phyloP scores from a whole-genome alignment of 192 early-diverging fungal genomes.

The Linnemannia elongata region DNA sequence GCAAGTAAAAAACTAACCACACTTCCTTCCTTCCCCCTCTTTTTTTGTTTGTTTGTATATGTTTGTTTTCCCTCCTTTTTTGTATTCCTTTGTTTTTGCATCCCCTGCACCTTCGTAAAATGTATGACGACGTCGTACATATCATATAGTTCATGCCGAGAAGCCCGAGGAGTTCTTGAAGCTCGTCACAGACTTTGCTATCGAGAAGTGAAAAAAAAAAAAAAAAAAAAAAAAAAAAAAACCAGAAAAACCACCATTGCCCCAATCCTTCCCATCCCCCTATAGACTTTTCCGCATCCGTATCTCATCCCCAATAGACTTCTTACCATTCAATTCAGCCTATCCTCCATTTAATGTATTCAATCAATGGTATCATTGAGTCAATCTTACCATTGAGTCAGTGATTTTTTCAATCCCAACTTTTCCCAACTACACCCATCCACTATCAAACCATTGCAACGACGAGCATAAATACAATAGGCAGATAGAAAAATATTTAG shows the following conservation, averaged over 20 bases:
- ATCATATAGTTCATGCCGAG: conserved; percentile 73
- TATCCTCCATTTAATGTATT: no score
- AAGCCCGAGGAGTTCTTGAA: conserved; percentile 76
- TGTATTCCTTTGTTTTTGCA: neutral
- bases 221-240: no score
- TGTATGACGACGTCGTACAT: neutral
- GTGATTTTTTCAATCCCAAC: neutral
- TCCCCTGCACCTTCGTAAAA: neutral
- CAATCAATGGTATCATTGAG: no score
- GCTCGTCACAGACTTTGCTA: conserved; percentile 65
- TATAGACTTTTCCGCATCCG: no score
- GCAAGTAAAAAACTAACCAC: neutral
- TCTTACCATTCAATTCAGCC: no score
- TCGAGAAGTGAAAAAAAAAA: conserved; percentile 30
- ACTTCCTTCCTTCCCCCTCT: neutral
- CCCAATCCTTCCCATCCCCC: neutral
- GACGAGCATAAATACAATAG: neutral
- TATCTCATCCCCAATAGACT: no score
- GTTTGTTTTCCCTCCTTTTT: neutral
- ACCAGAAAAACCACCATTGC: neutral
- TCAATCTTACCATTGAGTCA: no score
- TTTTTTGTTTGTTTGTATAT: neutral
- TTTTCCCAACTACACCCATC: neutral
- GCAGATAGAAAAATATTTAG: neutral
- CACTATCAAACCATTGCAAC: neutral